These are phyloP conservation scores for Erodium chrysanthum DNA, from an alignment of 441 rosid genomes.

Conservation along the genomic window DNA sequence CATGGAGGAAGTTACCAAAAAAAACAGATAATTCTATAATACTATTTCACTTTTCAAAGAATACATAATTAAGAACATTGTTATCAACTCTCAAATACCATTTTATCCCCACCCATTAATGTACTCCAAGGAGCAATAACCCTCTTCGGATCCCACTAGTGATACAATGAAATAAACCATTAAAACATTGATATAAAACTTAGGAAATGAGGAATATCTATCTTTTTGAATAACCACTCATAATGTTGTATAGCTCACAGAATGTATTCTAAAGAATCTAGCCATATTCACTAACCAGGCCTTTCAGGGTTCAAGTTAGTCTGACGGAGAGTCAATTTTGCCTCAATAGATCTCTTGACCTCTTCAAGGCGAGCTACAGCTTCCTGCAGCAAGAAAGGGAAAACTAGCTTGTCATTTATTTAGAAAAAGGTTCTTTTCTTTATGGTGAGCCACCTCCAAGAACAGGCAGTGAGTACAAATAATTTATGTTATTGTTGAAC, in stretches of 20 bases:
- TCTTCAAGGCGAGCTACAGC: constrained; percentile 70
- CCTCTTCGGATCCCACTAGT: not conserved
- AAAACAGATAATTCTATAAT: not conserved
- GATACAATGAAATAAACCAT: not conserved
- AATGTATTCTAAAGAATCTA: not conserved
- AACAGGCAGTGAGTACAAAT: not conserved
- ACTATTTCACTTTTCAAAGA: not conserved
- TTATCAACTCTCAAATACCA: not conserved
- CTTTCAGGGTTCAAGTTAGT: constrained; percentile 83
- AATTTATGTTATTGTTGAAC: not conserved
- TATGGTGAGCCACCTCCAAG: not conserved
- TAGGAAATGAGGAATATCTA: not conserved
- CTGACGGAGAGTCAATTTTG: constrained; percentile 83
- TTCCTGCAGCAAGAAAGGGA: constrained; percentile 40
- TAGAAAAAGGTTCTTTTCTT: not conserved
- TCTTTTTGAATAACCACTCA: constrained; percentile 8
- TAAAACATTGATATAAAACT: too few relatives aligned
- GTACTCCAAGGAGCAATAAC: not conserved
- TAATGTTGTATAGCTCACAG: not conserved
- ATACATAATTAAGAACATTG: not conserved
- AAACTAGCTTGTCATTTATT: not conserved
- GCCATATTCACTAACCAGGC: constrained; percentile 49
- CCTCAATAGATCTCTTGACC: constrained; percentile 56
- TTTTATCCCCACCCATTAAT: not conserved
- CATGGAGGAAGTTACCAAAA: not conserved